Evolutionary conservation across 2,329 filamentous ascomycete genomes (phyloP).

Genomic region (Aspergillus hortae): DNA sequence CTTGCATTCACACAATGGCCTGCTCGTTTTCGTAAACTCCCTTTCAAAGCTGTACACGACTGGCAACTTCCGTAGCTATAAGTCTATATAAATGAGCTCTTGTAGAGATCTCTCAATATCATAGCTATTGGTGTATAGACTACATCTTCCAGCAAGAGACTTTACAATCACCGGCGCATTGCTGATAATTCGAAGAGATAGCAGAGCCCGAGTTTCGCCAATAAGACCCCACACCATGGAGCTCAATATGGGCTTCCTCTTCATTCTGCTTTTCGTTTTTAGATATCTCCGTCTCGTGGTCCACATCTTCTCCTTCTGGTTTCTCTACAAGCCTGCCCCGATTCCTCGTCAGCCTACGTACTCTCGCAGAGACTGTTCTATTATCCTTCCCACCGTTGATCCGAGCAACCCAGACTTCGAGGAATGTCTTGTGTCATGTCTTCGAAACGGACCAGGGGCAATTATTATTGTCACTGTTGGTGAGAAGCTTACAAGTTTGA

Average conservation of each 20-base stretch:
- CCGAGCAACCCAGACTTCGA: constrained; percentile 41
- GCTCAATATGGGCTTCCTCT: neutral
- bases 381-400: constrained; percentile 53
- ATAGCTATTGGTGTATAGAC: too few species aligned
- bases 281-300: constrained; percentile 48
- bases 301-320: constrained; percentile 40
- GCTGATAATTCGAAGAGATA: too few species aligned
- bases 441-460: constrained; percentile 35
- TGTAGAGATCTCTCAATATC: too few species aligned
- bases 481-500: constrained; percentile 8
- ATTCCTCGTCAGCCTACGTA: constrained; percentile 28
- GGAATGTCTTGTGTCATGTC: constrained; percentile 40
- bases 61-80: too few species aligned
- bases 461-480: constrained; percentile 50
- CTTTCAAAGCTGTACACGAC: too few species aligned
- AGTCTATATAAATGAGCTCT: too few species aligned
- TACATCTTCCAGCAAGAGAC: too few species aligned
- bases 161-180: too few species aligned
- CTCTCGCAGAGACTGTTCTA: constrained; percentile 42
- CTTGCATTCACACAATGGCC: too few species aligned
- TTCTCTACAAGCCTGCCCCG: constrained; percentile 36
- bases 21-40: too few species aligned
- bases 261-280: constrained; percentile 31
- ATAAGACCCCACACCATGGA: neutral
- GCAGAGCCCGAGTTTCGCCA: too few species aligned